Conservation (phyloP, 2,329 filamentous ascomycete genomes). For the Verticillium albo-atrum region DNA sequence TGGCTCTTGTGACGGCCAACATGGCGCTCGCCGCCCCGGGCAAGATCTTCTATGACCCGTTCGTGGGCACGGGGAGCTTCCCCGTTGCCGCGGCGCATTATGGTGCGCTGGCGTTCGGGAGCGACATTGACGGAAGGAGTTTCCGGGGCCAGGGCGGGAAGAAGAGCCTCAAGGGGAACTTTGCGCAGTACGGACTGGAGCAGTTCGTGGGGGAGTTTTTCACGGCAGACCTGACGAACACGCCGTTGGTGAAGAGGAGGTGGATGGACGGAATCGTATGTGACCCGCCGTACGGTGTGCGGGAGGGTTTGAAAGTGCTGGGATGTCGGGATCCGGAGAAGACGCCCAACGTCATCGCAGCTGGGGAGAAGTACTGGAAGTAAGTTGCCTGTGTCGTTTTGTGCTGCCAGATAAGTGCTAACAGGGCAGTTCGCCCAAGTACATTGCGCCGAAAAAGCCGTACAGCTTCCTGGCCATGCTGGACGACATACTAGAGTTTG, state of each 20-base stretch:
- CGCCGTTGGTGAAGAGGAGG: slow-evolving; percentile 58
- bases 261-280: slow-evolving; percentile 89
- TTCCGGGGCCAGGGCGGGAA: slow-evolving; percentile 67
- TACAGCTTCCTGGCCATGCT: slow-evolving; percentile 92
- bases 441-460: slow-evolving; percentile 82
- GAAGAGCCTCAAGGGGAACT: slow-evolving; percentile 62
- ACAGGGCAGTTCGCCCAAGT: slow-evolving; percentile 52
- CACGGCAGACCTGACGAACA: slow-evolving; percentile 82
- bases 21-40: slow-evolving; percentile 78
- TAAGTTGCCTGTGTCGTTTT: slow-evolving; percentile 33
- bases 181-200: slow-evolving; percentile 73
- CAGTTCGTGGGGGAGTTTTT: slow-evolving; percentile 71
- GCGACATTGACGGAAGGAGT: slow-evolving; percentile 88
- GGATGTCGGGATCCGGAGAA: slow-evolving; percentile 67
- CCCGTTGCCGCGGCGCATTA: slow-evolving; percentile 87
- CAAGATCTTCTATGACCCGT: slow-evolving; percentile 89
- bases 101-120: slow-evolving; percentile 77
- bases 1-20: slow-evolving; percentile 88
- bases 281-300: slow-evolving; percentile 92
- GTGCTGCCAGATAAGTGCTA: slow-evolving; percentile 4
- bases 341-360: slow-evolving; percentile 55
- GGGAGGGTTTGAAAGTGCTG: slow-evolving; percentile 85
- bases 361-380: slow-evolving; percentile 67
- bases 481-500: slow-evolving; percentile 83
- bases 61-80: slow-evolving; percentile 93